Evolutionary conservation across 352 stramenopile species (phyloP).

Genomic region (Phytophthora podocarpi): DNA sequence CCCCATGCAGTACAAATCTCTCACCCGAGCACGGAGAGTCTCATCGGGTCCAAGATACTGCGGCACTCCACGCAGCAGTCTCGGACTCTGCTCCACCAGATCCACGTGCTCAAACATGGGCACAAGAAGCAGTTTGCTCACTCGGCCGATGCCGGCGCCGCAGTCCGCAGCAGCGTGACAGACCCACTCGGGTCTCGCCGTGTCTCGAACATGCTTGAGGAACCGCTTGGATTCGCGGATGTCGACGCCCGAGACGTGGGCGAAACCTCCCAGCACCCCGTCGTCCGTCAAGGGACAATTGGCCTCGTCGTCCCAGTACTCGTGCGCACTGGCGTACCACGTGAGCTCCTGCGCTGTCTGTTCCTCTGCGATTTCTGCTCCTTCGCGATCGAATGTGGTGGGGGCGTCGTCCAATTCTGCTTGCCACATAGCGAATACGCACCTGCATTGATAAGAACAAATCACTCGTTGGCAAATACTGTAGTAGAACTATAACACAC

Average conservation of each 20-base stretch:
- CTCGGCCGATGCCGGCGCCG: constrained; percentile 93
- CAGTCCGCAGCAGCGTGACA: constrained; percentile 73
- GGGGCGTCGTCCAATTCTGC: constrained; percentile 52
- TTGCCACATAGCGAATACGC: constrained; percentile 80
- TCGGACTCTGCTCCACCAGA: constrained; percentile 94
- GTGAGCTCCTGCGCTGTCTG: constrained; percentile 24
- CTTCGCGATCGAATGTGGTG: constrained; percentile 4
- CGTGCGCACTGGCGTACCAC: constrained; percentile 79
- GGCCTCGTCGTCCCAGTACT: constrained; percentile 87
- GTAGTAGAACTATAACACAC: no score
- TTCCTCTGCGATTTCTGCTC: background rate
- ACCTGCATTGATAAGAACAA: constrained; percentile 32
- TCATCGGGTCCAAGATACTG: constrained; percentile 84
- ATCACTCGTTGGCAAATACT: no score
- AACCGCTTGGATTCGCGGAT: constrained; percentile 77
- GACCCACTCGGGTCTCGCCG: constrained; percentile 52
- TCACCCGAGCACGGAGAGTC: constrained; percentile 40
- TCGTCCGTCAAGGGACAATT: constrained; percentile 94
- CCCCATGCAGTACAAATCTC: constrained; percentile 90
- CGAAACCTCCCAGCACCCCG: constrained; percentile 93
- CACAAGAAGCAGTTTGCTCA: constrained; percentile 94
- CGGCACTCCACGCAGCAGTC: constrained; percentile 87
- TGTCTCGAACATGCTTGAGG: constrained; percentile 46
- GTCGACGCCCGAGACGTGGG: constrained; percentile 82
- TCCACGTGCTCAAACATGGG: constrained; percentile 90